Conservation (phyloP, 2,329 filamentous ascomycete species). For the Xylaria sp. region DNA sequence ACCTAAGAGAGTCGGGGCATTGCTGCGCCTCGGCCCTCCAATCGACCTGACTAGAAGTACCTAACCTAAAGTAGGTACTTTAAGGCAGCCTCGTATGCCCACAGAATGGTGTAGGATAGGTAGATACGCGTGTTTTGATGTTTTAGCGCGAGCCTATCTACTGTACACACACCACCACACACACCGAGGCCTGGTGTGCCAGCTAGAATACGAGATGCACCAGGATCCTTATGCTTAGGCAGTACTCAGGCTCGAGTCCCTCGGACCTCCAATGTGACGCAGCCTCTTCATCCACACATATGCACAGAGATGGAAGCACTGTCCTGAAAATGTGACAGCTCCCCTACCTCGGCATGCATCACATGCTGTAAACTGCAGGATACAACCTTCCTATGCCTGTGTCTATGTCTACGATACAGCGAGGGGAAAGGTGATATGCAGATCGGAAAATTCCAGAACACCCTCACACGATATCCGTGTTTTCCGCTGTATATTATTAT, state of each 20-base stretch:
- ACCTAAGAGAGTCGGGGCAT: neutral
- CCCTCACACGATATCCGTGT: conserved; percentile 1
- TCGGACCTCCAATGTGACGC: conserved; percentile 5
- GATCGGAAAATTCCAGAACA: no score
- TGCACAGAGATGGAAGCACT: neutral
- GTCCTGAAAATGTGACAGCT: neutral
- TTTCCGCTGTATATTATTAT: conserved; percentile 30
- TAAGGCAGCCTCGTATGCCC: no score
- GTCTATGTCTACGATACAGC: no score
- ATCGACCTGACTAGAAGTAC: neutral
- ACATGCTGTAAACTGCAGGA: neutral
- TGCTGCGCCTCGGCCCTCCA: conserved; percentile 11
- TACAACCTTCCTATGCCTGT: neutral
- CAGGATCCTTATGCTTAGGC: neutral
- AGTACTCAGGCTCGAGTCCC: neutral
- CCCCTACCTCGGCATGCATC: no score
- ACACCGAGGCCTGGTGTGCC: no score
- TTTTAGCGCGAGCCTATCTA: no score
- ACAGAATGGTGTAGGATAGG: no score
- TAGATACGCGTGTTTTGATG: no score
- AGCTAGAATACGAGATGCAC: no score
- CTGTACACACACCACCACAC: neutral
- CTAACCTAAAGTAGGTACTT: neutral
- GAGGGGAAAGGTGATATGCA: no score
- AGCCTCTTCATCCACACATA: conserved; percentile 15